Evolutionary conservation across 2,329 filamentous ascomycete genomes (phyloP).

Genomic region (Aureobasidium vineae): DNA sequence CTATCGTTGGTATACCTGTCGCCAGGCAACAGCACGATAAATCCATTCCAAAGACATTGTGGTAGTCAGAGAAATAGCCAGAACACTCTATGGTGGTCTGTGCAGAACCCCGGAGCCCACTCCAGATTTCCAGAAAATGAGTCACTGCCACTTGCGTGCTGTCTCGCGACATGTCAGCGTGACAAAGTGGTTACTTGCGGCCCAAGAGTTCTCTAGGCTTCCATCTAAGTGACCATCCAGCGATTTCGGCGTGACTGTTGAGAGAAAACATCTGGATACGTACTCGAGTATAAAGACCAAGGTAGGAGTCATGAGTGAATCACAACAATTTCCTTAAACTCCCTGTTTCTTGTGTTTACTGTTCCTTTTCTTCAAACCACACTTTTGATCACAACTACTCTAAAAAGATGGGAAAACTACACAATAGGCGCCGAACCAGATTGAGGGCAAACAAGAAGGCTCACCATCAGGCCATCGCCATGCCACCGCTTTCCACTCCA

Average conservation of each 20-base stretch:
- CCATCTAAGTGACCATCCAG: constrained; percentile 3
- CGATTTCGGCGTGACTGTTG: constrained; percentile 19
- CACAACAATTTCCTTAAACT: not conserved
- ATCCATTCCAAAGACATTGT: not conserved
- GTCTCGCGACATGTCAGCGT: constrained; percentile 6
- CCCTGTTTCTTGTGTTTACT: not conserved
- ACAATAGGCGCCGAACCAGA: constrained; percentile 47
- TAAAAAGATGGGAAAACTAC: constrained; percentile 43
- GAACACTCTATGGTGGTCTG: constrained; percentile 10
- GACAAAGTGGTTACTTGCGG: not conserved
- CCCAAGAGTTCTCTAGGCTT: constrained; percentile 19
- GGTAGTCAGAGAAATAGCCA: not conserved
- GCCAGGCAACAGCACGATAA: constrained; percentile 1
- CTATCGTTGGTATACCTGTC: not conserved
- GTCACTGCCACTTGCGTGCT: constrained; percentile 3
- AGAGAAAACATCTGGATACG: not conserved
- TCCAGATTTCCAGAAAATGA: constrained; percentile 9
- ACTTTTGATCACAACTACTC: not conserved
- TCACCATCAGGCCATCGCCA: constrained; percentile 12
- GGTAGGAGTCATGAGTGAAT: not conserved
- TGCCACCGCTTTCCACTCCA: not conserved
- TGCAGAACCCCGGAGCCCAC: not conserved
- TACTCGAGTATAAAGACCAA: not conserved
- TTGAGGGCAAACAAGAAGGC: constrained; percentile 37
- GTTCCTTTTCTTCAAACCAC: not conserved